These are phyloP conservation scores for Polychaeton citri DNA, from an alignment of 2,329 filamentous ascomycete species.

Conservation along the genomic window DNA sequence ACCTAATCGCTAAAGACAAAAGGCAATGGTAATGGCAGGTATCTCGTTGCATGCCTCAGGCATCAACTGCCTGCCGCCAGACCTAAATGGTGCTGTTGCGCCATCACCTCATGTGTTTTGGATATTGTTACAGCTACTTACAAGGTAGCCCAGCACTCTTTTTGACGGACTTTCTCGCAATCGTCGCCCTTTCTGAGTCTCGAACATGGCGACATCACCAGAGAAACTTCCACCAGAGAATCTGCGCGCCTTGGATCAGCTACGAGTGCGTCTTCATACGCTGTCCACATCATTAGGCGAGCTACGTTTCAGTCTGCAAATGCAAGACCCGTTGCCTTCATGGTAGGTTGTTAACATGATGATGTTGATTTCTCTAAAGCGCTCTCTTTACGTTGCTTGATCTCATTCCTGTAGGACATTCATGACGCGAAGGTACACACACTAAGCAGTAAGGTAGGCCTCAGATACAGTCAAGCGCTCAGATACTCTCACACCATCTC, in stretches of 20 bases:
- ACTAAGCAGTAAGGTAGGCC: constrained; percentile 14
- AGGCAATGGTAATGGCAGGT: no score
- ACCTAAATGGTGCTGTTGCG: no score
- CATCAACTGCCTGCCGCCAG: no score
- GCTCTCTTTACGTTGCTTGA: constrained; percentile 2
- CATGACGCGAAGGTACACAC: constrained; percentile 1
- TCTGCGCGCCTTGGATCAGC: constrained; percentile 17
- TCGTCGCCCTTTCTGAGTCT: no score
- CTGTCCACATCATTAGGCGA: constrained; percentile 14
- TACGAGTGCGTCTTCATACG: constrained; percentile 19
- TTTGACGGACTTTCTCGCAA: no score
- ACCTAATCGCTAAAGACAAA: no score
- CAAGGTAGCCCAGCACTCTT: no score
- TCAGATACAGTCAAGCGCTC: constrained; percentile 15
- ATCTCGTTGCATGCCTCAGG: no score
- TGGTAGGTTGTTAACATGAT: constrained; percentile 18
- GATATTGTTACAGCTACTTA: no score
- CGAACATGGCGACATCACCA: background rate
- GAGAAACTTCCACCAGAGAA: constrained; percentile 12
- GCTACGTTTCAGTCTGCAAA: constrained; percentile 14
- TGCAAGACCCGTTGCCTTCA: constrained; percentile 18
- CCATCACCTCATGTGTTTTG: no score
- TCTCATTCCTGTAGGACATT: background rate
- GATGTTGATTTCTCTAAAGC: constrained; percentile 2
- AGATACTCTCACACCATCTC: constrained; percentile 43